These are phyloP conservation scores for Aspergillus heteromorphus DNA, from an alignment of 495 filamentous ascomycete species.

Conservation along the genomic window DNA sequence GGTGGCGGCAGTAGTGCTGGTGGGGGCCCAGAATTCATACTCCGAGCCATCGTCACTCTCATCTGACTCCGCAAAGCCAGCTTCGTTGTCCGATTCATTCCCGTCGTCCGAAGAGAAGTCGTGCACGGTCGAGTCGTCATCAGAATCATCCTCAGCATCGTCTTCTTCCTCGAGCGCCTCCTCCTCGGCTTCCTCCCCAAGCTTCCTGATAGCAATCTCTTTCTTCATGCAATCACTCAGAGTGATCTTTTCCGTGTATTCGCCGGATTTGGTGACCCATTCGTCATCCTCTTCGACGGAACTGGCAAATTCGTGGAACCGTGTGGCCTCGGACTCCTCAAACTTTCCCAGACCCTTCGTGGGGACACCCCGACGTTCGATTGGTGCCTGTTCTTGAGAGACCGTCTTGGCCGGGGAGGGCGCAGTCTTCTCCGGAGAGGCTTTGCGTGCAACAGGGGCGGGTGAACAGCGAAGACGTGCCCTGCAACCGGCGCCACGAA, in stretches of 20 bases:
- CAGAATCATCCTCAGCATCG: slow-evolving; percentile 48
- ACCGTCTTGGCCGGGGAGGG: slow-evolving; percentile 1
- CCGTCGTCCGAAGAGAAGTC: slow-evolving; percentile 59
- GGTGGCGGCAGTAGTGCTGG: slow-evolving; percentile 51
- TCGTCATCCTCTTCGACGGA: slow-evolving; percentile 75
- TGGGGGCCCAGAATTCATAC: slow-evolving; percentile 72
- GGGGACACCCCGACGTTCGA: slow-evolving; percentile 24
- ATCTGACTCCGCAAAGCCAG: slow-evolving; percentile 86
- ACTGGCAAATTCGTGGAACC: slow-evolving; percentile 92
- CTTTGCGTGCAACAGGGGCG: slow-evolving; percentile 48
- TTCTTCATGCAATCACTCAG: slow-evolving; percentile 85
- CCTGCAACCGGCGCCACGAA: slow-evolving; percentile 25
- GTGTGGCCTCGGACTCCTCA: slow-evolving; percentile 59
- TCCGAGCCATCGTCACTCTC: slow-evolving; percentile 72
- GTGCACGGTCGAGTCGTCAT: slow-evolving; percentile 59
- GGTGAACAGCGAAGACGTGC: slow-evolving; percentile 39
- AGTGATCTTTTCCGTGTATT: slow-evolving; percentile 64
- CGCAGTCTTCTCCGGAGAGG: slow-evolving; percentile 24
- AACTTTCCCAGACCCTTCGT: slow-evolving; percentile 51
- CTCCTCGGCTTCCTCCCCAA: slow-evolving; percentile 87
- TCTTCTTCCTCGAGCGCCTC: slow-evolving; percentile 71
- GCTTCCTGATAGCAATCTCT: slow-evolving; percentile 78
- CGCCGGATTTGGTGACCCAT: slow-evolving; percentile 68
- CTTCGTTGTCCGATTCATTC: slow-evolving; percentile 94
- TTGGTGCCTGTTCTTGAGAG: neutral